Conservation (phyloP, 768 basidiomycete genomes). For the Scleroderma citrinum region DNA sequence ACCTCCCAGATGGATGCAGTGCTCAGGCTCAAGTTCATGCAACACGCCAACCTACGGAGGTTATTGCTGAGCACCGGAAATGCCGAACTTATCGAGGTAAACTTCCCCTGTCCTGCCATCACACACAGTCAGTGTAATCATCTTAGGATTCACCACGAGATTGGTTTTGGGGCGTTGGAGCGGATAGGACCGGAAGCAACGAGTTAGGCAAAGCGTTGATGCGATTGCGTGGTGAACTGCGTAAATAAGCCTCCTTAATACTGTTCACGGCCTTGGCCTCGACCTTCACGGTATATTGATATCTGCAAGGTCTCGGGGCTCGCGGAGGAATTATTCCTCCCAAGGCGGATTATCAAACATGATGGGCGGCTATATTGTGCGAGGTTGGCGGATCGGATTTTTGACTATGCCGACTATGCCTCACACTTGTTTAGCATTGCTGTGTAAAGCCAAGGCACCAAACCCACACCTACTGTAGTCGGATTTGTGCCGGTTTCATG, state of each 20-base stretch:
- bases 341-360: conserved; percentile 1
- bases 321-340: conserved; percentile 1
- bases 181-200: conserved; percentile 60
- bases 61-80: conserved; percentile 62
- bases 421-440: conserved; percentile 37
- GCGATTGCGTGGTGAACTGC: conserved; percentile 52
- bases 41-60: conserved; percentile 51
- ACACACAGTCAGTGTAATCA: neutral
- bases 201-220: conserved; percentile 69
- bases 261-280: neutral
- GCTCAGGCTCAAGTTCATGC: conserved; percentile 63
- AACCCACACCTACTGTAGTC: conserved; percentile 55
- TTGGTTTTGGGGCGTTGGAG: conserved; percentile 71
- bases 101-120: conserved; percentile 9
- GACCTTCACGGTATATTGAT: neutral
- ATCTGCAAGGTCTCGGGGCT: neutral
- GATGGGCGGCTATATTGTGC: conserved; percentile 18
- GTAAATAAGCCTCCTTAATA: conserved; percentile 26
- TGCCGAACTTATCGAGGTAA: conserved; percentile 63
- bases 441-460: conserved; percentile 51
- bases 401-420: no score
- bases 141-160: conserved; percentile 65
- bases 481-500: conserved; percentile 43
- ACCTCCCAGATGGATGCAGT: conserved; percentile 54
- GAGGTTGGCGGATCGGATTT: conserved; percentile 12